Evolutionary conservation across 2,329 filamentous ascomycete species (phyloP).

Genomic region (Colletotrichum kahawae): DNA sequence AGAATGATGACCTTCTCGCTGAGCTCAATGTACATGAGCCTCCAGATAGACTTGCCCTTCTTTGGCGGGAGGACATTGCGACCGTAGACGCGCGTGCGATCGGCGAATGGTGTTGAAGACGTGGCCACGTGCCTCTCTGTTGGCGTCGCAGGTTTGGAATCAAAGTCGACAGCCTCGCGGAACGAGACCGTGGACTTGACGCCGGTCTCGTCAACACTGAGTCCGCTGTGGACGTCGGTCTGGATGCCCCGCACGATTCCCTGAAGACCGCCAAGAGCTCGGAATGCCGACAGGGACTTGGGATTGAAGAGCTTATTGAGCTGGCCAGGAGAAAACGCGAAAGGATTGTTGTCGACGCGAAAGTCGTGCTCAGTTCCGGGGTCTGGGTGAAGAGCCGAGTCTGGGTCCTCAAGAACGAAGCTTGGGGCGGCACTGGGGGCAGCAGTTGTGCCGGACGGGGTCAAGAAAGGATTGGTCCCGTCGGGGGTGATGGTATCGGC

Average conservation of each 20-base stretch:
- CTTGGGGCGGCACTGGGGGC: slow-evolving; percentile 11
- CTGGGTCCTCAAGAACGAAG: slow-evolving; percentile 27
- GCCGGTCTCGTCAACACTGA: slow-evolving; percentile 70
- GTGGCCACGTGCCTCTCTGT: not conserved
- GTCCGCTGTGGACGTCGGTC: slow-evolving; percentile 64
- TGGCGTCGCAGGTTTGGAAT: not conserved
- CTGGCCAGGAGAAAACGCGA: slow-evolving; percentile 76
- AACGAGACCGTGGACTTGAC: slow-evolving; percentile 70
- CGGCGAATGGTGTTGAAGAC: slow-evolving; percentile 33
- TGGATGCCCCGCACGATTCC: slow-evolving; percentile 74
- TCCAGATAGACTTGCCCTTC: slow-evolving; percentile 64
- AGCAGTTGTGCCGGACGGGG: slow-evolving; percentile 18
- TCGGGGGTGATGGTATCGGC: slow-evolving; percentile 17
- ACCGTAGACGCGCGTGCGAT: slow-evolving; percentile 63
- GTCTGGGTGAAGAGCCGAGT: slow-evolving; percentile 68
- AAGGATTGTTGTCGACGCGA: slow-evolving; percentile 71
- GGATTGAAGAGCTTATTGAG: slow-evolving; percentile 77
- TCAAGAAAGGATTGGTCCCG: slow-evolving; percentile 26
- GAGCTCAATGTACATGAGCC: slow-evolving; percentile 70
- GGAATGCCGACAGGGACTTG: slow-evolving; percentile 75
- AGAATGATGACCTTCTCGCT: slow-evolving; percentile 73
- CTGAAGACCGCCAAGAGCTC: slow-evolving; percentile 70
- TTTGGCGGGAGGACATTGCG: slow-evolving; percentile 68
- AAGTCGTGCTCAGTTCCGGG: slow-evolving; percentile 75
- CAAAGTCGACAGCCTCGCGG: slow-evolving; percentile 62